These are phyloP conservation scores for Eucalyptus curtisii DNA, from an alignment of 345 rosid species.

Conservation along the genomic window DNA sequence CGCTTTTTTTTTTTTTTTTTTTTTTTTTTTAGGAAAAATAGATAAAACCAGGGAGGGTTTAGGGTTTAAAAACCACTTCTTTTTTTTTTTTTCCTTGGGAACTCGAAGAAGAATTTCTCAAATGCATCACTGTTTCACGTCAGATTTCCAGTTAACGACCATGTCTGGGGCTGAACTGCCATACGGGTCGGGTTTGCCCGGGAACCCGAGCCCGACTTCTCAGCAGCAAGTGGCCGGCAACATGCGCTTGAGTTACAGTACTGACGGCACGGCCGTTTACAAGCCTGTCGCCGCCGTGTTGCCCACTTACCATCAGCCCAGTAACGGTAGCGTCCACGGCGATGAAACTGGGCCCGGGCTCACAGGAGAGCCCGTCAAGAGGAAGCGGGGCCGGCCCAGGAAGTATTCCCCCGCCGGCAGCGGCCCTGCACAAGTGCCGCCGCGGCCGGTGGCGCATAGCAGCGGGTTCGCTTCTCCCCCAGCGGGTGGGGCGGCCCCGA, in stretches of 20 bases:
- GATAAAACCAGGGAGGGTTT: not conserved
- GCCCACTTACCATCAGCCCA: not conserved
- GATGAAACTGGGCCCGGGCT: not conserved
- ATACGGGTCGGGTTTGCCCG: not conserved
- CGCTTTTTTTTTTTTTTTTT: not conserved
- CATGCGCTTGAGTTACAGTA: conserved; percentile 1
- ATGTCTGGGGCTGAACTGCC: not conserved
- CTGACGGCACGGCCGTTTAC: conserved; percentile 2
- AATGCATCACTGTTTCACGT: not conserved
- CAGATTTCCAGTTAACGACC: not conserved
- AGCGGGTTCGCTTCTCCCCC: not conserved
- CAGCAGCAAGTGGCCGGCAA: not conserved
- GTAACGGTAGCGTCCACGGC: not conserved
- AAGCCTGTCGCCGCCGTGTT: not conserved
- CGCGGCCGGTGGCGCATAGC: not conserved
- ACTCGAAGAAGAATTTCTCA: not conserved
- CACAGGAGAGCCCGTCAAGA: conserved; percentile 23
- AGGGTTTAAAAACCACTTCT: not conserved
- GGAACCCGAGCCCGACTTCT: not conserved
- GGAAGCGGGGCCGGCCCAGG: conserved; percentile 66
- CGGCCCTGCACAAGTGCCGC: conserved; percentile 6
- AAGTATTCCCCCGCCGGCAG: conserved; percentile 53
- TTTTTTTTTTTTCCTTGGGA: not conserved
- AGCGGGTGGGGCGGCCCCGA: not conserved
- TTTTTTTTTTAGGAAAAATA: not conserved